Conservation (phyloP, 306 rosid species). For the Fragaria ananassa region DNA sequence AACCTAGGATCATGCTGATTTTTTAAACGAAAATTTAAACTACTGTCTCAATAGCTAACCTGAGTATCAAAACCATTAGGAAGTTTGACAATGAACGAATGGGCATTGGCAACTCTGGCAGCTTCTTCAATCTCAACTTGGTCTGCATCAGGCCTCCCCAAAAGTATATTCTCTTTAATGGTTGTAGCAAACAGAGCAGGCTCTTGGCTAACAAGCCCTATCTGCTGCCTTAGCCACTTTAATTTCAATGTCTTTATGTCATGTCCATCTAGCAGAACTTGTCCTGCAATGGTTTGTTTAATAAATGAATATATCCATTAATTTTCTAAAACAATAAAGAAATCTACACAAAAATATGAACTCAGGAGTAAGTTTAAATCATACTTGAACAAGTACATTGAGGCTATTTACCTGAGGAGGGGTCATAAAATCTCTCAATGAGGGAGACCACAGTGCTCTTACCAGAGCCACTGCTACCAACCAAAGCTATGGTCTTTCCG, state of each 20-base stretch:
- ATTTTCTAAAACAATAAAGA: not conserved
- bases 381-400: not conserved
- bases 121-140: conserved; percentile 97
- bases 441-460: conserved; percentile 97
- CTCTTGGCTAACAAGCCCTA: conserved; percentile 97
- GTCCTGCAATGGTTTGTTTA: conserved; percentile 48
- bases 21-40: not conserved
- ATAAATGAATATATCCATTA: conserved; percentile 5
- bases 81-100: conserved; percentile 89
- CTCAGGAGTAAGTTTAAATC: not conserved
- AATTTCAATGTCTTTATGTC: conserved; percentile 84
- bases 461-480: conserved; percentile 98
- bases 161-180: conserved; percentile 78
- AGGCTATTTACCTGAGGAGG: conserved; percentile 58
- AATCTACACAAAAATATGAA: not conserved
- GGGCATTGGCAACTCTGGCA: conserved; percentile 95
- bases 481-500: conserved; percentile 93
- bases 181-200: conserved; percentile 97
- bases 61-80: conserved; percentile 90
- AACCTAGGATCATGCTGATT: conserved; percentile 1
- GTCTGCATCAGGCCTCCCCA: conserved; percentile 91
- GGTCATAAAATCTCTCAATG: conserved; percentile 94
- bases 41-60: conserved; percentile 44
- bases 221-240: conserved; percentile 93
- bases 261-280: conserved; percentile 83